phyloP scores from a whole-genome alignment of 768 basidiomycete genomes.

The Rickenella mellea region DNA sequence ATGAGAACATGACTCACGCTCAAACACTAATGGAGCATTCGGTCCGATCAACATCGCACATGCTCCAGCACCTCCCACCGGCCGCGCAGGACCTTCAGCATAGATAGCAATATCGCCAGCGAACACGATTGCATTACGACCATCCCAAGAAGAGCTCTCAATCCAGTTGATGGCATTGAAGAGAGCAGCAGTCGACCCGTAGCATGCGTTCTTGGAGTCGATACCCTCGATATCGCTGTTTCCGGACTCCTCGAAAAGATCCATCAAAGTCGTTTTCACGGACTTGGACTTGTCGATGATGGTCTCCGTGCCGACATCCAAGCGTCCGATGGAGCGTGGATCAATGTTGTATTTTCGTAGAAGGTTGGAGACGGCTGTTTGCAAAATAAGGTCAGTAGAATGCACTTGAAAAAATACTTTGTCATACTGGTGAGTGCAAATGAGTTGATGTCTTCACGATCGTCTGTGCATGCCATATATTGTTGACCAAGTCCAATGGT shows the following conservation, averaged over 20 bases:
- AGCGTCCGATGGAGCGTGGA: slow-evolving; percentile 91
- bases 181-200: slow-evolving; percentile 95
- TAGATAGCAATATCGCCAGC: slow-evolving; percentile 97
- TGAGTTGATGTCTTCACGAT: slow-evolving; percentile 90
- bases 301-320: slow-evolving; percentile 98
- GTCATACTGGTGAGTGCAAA: slow-evolving; percentile 94
- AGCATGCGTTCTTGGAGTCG: slow-evolving; percentile 99
- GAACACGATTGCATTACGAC: slow-evolving; percentile 94
- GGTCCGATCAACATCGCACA: slow-evolving; percentile 94
- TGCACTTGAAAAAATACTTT: slow-evolving; percentile 37
- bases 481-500: slow-evolving; percentile 97
- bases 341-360: slow-evolving; percentile 93
- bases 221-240: slow-evolving; percentile 98
- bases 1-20: slow-evolving; percentile 55
- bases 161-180: slow-evolving; percentile 99
- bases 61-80: slow-evolving; percentile 95
- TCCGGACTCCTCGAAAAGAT: slow-evolving; percentile 85
- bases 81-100: slow-evolving; percentile 89
- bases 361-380: slow-evolving; percentile 74
- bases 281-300: slow-evolving; percentile 99
- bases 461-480: slow-evolving; percentile 98
- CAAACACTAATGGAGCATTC: slow-evolving; percentile 87
- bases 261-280: slow-evolving; percentile 97
- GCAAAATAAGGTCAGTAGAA: slow-evolving; percentile 34
- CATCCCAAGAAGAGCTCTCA: slow-evolving; percentile 94